Conservation (phyloP, 2,329 filamentous ascomycete genomes). For the Verticillium nubilum region DNA sequence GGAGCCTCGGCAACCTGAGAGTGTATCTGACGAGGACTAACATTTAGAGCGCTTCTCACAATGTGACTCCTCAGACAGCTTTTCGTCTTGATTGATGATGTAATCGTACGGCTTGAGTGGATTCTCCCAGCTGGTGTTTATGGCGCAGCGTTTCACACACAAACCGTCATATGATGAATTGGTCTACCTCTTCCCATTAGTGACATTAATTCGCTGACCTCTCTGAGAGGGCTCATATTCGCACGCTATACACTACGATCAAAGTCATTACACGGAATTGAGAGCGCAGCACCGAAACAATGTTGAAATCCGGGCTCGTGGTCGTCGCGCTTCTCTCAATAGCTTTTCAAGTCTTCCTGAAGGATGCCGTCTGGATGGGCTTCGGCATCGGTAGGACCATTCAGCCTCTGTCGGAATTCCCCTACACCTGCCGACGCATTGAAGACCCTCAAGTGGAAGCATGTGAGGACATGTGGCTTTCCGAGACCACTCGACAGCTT, state of each 20-base stretch:
- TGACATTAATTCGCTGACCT: neutral
- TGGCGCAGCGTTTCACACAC: too few species aligned
- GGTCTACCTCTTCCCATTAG: too few species aligned
- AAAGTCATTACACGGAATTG: neutral
- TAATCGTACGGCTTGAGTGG: too few species aligned
- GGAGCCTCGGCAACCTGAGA: too few species aligned
- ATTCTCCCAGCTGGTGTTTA: too few species aligned
- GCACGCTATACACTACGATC: neutral
- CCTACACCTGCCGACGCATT: slow-evolving; percentile 22
- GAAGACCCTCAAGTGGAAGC: slow-evolving; percentile 16
- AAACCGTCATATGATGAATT: too few species aligned
- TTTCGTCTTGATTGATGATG: too few species aligned
- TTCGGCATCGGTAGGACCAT: slow-evolving; percentile 16
- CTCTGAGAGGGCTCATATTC: too few species aligned
- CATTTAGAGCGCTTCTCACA: too few species aligned
- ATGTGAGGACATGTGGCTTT: slow-evolving; percentile 27
- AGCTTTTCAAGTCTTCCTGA: slow-evolving; percentile 14
- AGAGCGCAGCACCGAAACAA: neutral
- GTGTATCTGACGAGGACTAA: too few species aligned
- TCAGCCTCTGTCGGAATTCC: slow-evolving; percentile 21
- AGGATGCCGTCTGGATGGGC: slow-evolving; percentile 12
- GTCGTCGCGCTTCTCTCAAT: slow-evolving; percentile 11
- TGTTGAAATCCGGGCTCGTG: slow-evolving; percentile 6
- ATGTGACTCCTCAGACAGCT: too few species aligned
- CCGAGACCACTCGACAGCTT: slow-evolving; percentile 20